Conservation (phyloP, 345 rosid species). For the Draba incana region DNA sequence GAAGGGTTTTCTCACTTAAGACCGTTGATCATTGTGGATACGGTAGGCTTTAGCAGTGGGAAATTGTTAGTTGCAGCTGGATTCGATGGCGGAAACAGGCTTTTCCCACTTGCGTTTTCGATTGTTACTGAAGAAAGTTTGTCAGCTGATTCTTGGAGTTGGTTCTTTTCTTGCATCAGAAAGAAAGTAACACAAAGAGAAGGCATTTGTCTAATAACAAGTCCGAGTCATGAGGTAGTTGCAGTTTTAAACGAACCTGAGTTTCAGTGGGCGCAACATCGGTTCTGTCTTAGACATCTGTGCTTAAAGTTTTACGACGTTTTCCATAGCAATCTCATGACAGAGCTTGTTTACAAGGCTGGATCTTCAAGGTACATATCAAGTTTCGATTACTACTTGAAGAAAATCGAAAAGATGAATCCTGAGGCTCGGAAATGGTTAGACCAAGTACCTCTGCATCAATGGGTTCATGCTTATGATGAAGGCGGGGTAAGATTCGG, state of each 20-base stretch:
- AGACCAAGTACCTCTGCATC: not conserved
- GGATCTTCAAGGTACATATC: not conserved
- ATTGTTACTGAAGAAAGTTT: not conserved
- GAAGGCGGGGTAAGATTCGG: not conserved
- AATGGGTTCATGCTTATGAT: constrained; percentile 6
- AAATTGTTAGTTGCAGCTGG: constrained; percentile 14
- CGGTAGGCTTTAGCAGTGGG: not conserved
- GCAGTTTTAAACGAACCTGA: constrained; percentile 19
- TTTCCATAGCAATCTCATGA: constrained; percentile 20
- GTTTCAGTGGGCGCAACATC: constrained; percentile 26
- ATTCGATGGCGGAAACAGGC: not conserved
- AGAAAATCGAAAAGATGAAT: constrained; percentile 17
- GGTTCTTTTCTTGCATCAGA: constrained; percentile 25
- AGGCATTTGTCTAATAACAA: constrained; percentile 14
- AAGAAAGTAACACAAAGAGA: constrained; percentile 11
- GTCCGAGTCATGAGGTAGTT: constrained; percentile 2
- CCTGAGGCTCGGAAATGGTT: constrained; percentile 16
- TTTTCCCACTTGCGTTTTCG: constrained; percentile 22
- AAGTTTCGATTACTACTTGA: not conserved
- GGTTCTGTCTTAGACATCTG: constrained; percentile 23
- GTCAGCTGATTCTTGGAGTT: constrained; percentile 16
- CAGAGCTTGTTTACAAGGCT: constrained; percentile 28
- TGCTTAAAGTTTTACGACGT: constrained; percentile 13
- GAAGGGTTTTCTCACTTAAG: constrained; percentile 13
- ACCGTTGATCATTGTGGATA: constrained; percentile 4